Percentiles rank a stretch among this genome's conserved stretches.
phyloP scores from a whole-genome alignment of 106 monocot species.

The Acanthochlamys bracteata region DNA sequence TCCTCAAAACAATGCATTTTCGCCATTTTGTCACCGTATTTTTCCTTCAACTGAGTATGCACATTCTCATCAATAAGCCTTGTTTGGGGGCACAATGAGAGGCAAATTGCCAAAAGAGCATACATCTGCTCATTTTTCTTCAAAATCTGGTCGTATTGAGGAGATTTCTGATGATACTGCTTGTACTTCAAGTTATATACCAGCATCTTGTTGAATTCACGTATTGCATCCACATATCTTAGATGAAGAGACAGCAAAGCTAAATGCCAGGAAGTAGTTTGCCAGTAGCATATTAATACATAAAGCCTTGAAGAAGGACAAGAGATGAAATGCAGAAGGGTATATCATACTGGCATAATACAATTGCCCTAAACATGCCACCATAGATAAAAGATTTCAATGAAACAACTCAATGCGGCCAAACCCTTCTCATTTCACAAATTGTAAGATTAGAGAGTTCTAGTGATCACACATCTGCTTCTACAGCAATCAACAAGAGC shows the following conservation, averaged over 20 bases:
- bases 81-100: conserved; percentile 81
- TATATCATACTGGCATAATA: no score
- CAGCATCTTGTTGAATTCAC: conserved; percentile 92
- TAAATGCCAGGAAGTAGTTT: neutral
- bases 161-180: conserved; percentile 90
- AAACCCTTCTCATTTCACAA: no score
- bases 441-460: no score
- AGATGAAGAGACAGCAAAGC: neutral
- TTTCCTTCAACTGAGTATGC: conserved; percentile 71
- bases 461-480: no score
- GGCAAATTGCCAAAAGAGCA: conserved; percentile 76
- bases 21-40: conserved; percentile 90
- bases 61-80: conserved; percentile 92
- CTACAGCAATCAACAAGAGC: no score
- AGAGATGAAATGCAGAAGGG: no score
- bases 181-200: conserved; percentile 88
- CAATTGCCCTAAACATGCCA: no score
- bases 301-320: no score
- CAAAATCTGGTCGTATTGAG: conserved; percentile 92
- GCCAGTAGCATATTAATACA: neutral
- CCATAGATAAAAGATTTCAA: no score
- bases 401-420: no score
- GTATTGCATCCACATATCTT: conserved; percentile 76
- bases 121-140: conserved; percentile 99
- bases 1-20: conserved; percentile 96